A percentile compares a stretch with the other conserved stretches of the same genome.
These are phyloP conservation scores for Nakazawaea ambrosiae DNA, from an alignment of 805 yeast species.

Conservation along the genomic window DNA sequence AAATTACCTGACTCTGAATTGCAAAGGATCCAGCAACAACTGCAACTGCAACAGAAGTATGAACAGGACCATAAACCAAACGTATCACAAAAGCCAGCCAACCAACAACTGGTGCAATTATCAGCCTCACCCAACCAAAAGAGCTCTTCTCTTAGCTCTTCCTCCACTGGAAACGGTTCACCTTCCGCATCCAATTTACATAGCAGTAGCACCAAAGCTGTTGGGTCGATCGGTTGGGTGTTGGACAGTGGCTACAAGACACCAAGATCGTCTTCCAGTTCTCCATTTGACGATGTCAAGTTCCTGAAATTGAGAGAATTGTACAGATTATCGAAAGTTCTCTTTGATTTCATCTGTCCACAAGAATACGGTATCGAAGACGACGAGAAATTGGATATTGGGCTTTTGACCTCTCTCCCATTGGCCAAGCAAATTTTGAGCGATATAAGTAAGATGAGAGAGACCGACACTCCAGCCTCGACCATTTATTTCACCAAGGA, in stretches of 20 bases:
- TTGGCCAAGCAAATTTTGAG: constrained; percentile 78
- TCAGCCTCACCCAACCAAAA: constrained; percentile 6
- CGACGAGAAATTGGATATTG: constrained; percentile 92
- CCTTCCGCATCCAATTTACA: constrained; percentile 11
- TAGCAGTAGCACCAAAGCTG: constrained; percentile 24
- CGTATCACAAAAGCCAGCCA: not conserved
- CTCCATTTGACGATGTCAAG: constrained; percentile 71
- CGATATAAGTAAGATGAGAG: constrained; percentile 76
- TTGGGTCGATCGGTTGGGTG: constrained; percentile 74
- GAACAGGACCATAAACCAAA: not conserved
- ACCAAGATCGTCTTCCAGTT: constrained; percentile 20
- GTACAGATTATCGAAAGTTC: constrained; percentile 81
- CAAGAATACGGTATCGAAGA: constrained; percentile 98
- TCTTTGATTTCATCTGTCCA: constrained; percentile 96
- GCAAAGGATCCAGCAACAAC: constrained; percentile 18
- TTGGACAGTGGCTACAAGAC: constrained; percentile 24
- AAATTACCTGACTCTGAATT: constrained; percentile 41
- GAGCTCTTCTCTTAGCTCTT: constrained; percentile 18
- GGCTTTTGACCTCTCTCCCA: constrained; percentile 88
- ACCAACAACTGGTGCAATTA: constrained; percentile 9
- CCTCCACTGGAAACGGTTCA: constrained; percentile 15
- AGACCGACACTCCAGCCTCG: constrained; percentile 73
- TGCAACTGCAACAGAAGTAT: constrained; percentile 14
- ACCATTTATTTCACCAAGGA: constrained; percentile 94
- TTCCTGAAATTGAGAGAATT: constrained; percentile 80